Evolutionary conservation across 345 rosid species (phyloP).

Genomic region (Eucalyptus polyanthemos): DNA sequence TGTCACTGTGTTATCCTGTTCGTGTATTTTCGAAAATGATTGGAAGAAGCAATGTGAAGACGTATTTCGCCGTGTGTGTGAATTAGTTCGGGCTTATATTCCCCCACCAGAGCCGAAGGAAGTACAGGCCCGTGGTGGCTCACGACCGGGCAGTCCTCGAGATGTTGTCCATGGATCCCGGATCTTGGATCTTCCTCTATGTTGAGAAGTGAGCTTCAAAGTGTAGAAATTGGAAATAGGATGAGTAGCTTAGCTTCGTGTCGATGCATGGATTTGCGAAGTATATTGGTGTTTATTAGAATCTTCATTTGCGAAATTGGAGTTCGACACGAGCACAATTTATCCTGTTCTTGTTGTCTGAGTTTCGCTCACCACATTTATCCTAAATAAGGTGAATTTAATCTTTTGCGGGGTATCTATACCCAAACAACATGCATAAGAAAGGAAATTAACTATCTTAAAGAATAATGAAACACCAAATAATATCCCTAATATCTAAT

Average conservation of each 20-base stretch:
- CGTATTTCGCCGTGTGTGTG: no score
- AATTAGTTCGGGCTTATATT: background rate
- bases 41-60: no score
- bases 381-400: background rate
- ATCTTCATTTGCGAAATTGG: background rate
- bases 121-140: conserved; percentile 74
- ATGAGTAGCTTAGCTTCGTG: background rate
- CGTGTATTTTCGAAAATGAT: no score
- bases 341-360: background rate
- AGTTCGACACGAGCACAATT: background rate
- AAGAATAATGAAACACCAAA: no score
- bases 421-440: no score
- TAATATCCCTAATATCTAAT: no score
- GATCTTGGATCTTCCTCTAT: conserved; percentile 62
- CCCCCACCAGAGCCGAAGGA: conserved; percentile 27
- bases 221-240: background rate
- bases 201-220: background rate
- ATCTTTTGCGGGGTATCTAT: background rate
- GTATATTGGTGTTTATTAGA: background rate
- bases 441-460: no score
- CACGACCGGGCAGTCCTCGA: conserved; percentile 61
- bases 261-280: background rate
- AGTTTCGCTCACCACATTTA: background rate
- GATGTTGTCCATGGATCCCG: conserved; percentile 76
- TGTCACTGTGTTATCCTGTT: no score